A percentile compares a stretch with the other conserved stretches of the same genome.
phyloP scores from a whole-genome alignment of 176 grass and related monocot genomes.

The Hyparrhenia diplandra region DNA sequence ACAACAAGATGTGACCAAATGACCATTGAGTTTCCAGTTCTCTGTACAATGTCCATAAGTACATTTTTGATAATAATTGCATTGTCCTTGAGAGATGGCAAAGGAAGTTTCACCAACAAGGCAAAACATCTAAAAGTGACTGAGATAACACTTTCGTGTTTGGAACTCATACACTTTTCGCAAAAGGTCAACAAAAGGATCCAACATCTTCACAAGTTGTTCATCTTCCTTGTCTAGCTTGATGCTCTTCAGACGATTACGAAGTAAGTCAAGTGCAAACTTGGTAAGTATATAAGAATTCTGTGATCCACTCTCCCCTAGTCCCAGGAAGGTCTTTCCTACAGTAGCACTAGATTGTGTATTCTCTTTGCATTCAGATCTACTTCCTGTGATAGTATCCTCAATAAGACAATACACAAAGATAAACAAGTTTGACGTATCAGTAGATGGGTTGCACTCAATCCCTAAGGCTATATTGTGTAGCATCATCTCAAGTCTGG shows the following conservation, averaged over 20 bases:
- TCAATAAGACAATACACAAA: constrained; percentile 77
- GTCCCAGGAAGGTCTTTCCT: constrained; percentile 29
- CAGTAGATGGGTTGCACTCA: constrained; percentile 75
- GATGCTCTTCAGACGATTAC: constrained; percentile 69
- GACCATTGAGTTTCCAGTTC: constrained; percentile 64
- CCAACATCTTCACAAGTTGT: constrained; percentile 69
- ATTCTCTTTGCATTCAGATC: constrained; percentile 38
- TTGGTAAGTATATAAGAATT: constrained; percentile 73
- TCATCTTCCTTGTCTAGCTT: constrained; percentile 67
- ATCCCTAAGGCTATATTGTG: constrained; percentile 83
- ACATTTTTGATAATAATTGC: constrained; percentile 71
- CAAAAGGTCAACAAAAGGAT: constrained; percentile 79
- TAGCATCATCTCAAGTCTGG: constrained; percentile 66
- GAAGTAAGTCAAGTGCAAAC: constrained; percentile 74
- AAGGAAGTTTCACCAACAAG: constrained; percentile 70
- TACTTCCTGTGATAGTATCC: constrained; percentile 41
- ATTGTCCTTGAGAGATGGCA: constrained; percentile 70
- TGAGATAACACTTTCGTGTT: constrained; percentile 77
- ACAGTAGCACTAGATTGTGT: constrained; percentile 15
- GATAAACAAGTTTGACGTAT: constrained; percentile 62
- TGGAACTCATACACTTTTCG: constrained; percentile 70
- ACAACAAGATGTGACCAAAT: constrained; percentile 77
- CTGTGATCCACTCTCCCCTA: constrained; percentile 20
- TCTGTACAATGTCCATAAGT: constrained; percentile 81
- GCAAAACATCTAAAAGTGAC: constrained; percentile 75